Conservation (phyloP, 371 early-diverging fungal genomes). For the Apophysomyces ossiformis region DNA sequence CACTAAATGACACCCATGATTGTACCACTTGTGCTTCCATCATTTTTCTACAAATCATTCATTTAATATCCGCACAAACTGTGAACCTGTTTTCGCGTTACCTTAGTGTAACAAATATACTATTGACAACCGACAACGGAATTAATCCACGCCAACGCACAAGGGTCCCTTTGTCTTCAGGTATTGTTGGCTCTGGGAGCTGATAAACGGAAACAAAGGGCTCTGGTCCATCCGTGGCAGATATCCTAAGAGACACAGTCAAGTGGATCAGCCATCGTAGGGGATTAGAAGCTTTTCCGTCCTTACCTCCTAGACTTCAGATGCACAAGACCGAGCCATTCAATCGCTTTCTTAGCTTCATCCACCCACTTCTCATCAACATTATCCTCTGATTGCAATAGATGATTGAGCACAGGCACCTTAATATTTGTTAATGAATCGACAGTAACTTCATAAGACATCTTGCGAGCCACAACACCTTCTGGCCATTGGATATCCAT, state of each 20-base stretch:
- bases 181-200: slow-evolving; percentile 34
- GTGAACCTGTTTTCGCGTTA: slow-evolving; percentile 16
- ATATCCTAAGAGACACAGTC: slow-evolving; percentile 26
- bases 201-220: slow-evolving; percentile 61
- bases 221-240: slow-evolving; percentile 38
- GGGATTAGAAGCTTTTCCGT: neutral
- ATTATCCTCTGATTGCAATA: slow-evolving; percentile 24
- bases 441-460: slow-evolving; percentile 24
- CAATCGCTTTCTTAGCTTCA: slow-evolving; percentile 49
- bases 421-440: slow-evolving; percentile 29
- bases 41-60: slow-evolving; percentile 29
- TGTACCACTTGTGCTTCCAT: slow-evolving; percentile 20
- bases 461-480: slow-evolving; percentile 16
- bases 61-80: neutral
- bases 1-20: slow-evolving; percentile 62
- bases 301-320: slow-evolving; percentile 57
- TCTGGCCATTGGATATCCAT: slow-evolving; percentile 42
- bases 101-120: slow-evolving; percentile 36
- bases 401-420: slow-evolving; percentile 35
- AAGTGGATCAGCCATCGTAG: neutral
- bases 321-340: slow-evolving; percentile 68
- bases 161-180: slow-evolving; percentile 26
- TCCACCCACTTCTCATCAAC: slow-evolving; percentile 38
- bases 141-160: slow-evolving; percentile 45
- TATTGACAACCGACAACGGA: slow-evolving; percentile 33